Evolutionary conservation across 768 basidiomycete genomes (phyloP).

Genomic region (Macrolepiota fuliginosa): DNA sequence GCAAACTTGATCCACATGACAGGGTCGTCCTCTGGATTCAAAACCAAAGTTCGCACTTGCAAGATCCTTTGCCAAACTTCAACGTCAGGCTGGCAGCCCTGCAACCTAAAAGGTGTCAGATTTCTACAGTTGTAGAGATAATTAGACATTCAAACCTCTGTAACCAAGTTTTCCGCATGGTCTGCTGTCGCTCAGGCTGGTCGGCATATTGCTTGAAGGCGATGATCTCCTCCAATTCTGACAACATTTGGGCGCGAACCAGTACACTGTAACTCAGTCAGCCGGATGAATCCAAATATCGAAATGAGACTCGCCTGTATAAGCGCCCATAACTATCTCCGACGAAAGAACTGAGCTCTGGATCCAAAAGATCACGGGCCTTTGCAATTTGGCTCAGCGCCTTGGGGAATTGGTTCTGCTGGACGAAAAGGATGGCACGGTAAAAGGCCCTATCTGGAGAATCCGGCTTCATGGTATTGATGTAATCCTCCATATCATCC

Average conservation of each 20-base stretch:
- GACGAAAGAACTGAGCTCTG: constrained; percentile 86
- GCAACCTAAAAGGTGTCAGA: constrained; percentile 49
- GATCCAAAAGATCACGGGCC: constrained; percentile 89
- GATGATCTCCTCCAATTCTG: constrained; percentile 97
- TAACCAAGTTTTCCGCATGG: constrained; percentile 96
- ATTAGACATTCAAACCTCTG: constrained; percentile 58
- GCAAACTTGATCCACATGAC: constrained; percentile 99
- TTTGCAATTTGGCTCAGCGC: constrained; percentile 88
- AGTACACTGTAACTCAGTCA: constrained; percentile 59
- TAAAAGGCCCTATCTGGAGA: constrained; percentile 96
- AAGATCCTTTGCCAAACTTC: constrained; percentile 99
- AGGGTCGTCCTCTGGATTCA: constrained; percentile 91
- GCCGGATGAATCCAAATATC: background rate
- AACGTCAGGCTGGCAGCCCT: constrained; percentile 96
- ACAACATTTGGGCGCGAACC: constrained; percentile 97
- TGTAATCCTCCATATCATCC: constrained; percentile 98
- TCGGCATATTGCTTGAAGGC: constrained; percentile 92
- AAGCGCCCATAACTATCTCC: constrained; percentile 97
- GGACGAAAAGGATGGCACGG: constrained; percentile 91
- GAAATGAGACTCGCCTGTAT: constrained; percentile 70
- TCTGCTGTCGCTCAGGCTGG: constrained; percentile 87
- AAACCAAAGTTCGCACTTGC: constrained; percentile 91
- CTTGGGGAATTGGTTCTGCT: constrained; percentile 93
- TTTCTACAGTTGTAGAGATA: background rate
- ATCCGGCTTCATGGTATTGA: constrained; percentile 87